Conservation (phyloP, 225 moss, liverwort and hornwort species). For the Bryum argenteum region DNA sequence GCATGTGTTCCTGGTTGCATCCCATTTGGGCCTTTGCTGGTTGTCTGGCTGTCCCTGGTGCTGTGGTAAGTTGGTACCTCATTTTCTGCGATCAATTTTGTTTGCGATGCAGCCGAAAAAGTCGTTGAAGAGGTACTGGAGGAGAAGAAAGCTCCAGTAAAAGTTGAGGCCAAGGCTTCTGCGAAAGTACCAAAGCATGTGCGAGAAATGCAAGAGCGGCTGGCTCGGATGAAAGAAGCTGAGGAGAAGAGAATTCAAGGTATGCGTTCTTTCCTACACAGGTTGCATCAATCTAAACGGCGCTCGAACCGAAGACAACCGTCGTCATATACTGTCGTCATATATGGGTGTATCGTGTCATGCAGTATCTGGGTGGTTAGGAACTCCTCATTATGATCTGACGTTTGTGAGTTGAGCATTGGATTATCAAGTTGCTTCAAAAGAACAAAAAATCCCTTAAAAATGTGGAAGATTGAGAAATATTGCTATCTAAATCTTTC, state of each 20-base stretch:
- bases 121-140: conserved; percentile 51
- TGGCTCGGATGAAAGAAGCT: conserved; percentile 77
- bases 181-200: conserved; percentile 85
- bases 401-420: conserved; percentile 4
- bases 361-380: neutral
- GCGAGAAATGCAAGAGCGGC: conserved; percentile 89
- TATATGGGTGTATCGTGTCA: too few relatives aligned
- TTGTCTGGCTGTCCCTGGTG: conserved; percentile 6
- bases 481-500: conserved; percentile 16
- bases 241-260: conserved; percentile 79
- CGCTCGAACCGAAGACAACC: neutral
- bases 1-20: conserved; percentile 4
- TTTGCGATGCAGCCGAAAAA: conserved; percentile 57
- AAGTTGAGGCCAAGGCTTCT: conserved; percentile 61
- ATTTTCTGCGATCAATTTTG: conserved; percentile 16
- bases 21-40: conserved; percentile 6
- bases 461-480: conserved; percentile 17
- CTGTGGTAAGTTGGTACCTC: neutral
- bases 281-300: neutral
- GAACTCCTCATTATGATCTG: neutral
- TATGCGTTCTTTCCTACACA: conserved; percentile 20
- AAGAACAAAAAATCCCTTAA: too few relatives aligned
- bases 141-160: conserved; percentile 44
- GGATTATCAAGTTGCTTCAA: neutral
- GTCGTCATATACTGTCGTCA: neutral